These are phyloP conservation scores for Przewalskia tangutica DNA, from an alignment of 257 asterid species.

Conservation along the genomic window DNA sequence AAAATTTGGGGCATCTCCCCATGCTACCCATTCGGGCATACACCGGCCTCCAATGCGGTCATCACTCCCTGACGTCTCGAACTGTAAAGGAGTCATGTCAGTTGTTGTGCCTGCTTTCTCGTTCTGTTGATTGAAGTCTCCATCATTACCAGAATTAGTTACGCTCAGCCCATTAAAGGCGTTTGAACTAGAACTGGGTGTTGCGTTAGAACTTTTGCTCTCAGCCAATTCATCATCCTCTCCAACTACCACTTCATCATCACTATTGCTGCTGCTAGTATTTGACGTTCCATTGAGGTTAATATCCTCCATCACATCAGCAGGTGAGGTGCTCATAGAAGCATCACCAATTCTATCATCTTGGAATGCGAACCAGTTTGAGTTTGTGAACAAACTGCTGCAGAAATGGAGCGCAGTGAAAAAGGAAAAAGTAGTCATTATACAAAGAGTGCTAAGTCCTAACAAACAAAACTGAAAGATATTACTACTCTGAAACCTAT, in stretches of 20 bases:
- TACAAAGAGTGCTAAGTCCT: not conserved
- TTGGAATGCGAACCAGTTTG: conserved; percentile 99
- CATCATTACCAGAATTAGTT: conserved; percentile 18
- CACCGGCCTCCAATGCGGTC: conserved; percentile 75
- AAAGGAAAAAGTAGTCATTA: not conserved
- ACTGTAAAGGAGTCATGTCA: conserved; percentile 42
- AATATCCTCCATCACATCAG: conserved; percentile 48
- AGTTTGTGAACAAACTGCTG: conserved; percentile 91
- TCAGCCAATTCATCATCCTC: conserved; percentile 68
- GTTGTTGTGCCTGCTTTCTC: conserved; percentile 29
- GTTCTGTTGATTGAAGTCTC: conserved; percentile 9
- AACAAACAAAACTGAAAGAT: not conserved
- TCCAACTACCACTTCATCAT: conserved; percentile 91
- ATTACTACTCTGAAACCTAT: not conserved
- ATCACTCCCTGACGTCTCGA: conserved; percentile 56
- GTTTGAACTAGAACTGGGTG: conserved; percentile 20
- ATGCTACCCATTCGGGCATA: conserved; percentile 91
- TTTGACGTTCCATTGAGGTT: conserved; percentile 46
- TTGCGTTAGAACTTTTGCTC: conserved; percentile 26
- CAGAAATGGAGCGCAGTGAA: conserved; percentile 13
- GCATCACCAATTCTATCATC: conserved; percentile 52
- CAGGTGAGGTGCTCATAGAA: conserved; percentile 43
- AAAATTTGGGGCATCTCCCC: conserved; percentile 65
- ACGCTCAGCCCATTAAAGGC: conserved; percentile 19
- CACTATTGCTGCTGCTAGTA: conserved; percentile 46